These are phyloP conservation scores for Penicillium verhagenii DNA, from an alignment of 495 filamentous ascomycete species.

Conservation along the genomic window DNA sequence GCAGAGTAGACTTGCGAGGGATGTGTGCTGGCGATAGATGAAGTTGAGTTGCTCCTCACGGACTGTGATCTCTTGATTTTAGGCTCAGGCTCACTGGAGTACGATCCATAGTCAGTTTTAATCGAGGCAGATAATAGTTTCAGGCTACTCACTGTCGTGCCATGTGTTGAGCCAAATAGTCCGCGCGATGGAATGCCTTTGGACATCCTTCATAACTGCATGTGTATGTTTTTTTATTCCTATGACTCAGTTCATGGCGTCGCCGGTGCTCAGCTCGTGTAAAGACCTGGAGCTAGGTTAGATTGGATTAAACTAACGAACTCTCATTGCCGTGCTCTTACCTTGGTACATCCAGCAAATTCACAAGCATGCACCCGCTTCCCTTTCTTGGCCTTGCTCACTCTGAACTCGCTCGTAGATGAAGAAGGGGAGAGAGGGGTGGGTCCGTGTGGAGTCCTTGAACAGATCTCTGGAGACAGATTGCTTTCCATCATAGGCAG, in stretches of 20 bases:
- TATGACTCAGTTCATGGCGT: slow-evolving; percentile 86
- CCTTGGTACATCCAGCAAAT: slow-evolving; percentile 61
- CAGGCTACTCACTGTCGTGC: slow-evolving; percentile 70
- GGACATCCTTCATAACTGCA: slow-evolving; percentile 70
- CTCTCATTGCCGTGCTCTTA: slow-evolving; percentile 23
- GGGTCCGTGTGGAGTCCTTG: background rate
- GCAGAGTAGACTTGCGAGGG: background rate
- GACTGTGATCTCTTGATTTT: background rate
- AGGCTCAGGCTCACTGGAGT: background rate
- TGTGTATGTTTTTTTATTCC: slow-evolving; percentile 60
- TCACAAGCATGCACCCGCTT: slow-evolving; percentile 76
- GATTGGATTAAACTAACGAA: background rate
- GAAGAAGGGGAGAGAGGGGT: slow-evolving; percentile 38
- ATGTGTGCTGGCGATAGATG: background rate
- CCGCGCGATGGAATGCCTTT: slow-evolving; percentile 78
- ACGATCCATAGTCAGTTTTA: background rate
- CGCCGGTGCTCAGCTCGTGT: slow-evolving; percentile 82
- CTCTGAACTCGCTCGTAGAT: slow-evolving; percentile 66
- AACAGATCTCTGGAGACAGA: background rate
- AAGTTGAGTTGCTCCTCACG: slow-evolving; percentile 1
- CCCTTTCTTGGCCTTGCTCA: slow-evolving; percentile 82
- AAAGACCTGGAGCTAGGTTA: slow-evolving; percentile 54
- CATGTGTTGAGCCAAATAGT: slow-evolving; percentile 74
- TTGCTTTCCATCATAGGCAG: background rate
- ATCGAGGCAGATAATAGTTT: background rate